Conservation (phyloP, 164 flowering plant species). For the Annona squamosa region DNA sequence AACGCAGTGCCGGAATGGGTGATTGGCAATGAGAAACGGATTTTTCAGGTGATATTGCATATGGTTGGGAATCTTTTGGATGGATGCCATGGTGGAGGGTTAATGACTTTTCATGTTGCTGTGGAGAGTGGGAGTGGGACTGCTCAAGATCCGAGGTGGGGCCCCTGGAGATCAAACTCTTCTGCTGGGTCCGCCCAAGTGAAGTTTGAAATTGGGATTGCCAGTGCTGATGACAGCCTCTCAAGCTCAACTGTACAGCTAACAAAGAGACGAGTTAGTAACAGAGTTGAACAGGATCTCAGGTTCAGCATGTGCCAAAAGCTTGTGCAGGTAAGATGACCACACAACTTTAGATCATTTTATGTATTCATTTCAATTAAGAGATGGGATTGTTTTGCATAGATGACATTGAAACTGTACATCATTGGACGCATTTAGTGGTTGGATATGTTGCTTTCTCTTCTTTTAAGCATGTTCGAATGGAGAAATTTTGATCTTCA, state of each 20-base stretch:
- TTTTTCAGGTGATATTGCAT: conserved; percentile 89
- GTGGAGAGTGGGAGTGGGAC: conserved; percentile 40
- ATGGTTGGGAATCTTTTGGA: conserved; percentile 73
- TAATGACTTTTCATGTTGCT: conserved; percentile 32
- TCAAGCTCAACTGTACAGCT: conserved; percentile 17
- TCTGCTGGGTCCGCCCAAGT: conserved; percentile 48
- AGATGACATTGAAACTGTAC: background rate
- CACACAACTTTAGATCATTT: background rate
- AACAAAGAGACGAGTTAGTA: conserved; percentile 25
- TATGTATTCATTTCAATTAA: too few species aligned
- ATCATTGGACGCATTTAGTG: background rate
- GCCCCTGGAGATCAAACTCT: conserved; percentile 51
- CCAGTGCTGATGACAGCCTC: conserved; percentile 19
- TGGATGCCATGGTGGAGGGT: conserved; percentile 31
- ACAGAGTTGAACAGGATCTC: conserved; percentile 42
- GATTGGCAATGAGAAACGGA: conserved; percentile 77
- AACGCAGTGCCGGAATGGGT: conserved; percentile 54
- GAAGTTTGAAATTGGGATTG: conserved; percentile 55
- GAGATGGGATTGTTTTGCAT: too few species aligned
- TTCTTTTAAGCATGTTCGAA: background rate
- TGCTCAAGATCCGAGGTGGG: conserved; percentile 54
- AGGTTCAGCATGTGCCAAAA: conserved; percentile 76
- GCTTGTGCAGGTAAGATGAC: conserved; percentile 62
- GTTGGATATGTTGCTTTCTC: background rate
- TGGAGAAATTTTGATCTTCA: background rate